Evolutionary conservation across 805 yeast genomes (phyloP), one percentile per base, ranked within the genome.

Genomic region (Tetrapisispora namnaoensis): DNA sequence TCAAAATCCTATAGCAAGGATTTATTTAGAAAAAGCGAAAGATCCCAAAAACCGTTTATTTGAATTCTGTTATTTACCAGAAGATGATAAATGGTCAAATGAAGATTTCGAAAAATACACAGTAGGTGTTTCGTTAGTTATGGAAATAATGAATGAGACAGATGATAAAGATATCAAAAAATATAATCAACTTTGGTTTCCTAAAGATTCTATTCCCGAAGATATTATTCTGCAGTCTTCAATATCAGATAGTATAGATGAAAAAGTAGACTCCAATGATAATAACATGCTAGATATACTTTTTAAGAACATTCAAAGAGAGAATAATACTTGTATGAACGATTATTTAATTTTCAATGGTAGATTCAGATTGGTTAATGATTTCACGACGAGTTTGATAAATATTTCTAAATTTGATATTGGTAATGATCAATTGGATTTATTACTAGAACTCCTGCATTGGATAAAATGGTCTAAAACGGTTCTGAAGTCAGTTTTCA

Each of bases 401-500:
- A 49, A 53, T 11, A 46, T 60, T 10, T 50, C 47, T n/a, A 61
- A 54, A 36, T 59, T 64, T 44, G 56, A 61, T 44, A 53, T 65
- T 7, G 57, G 65, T 47, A 65, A 65, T 49, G 66, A 63, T 34
- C 60, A 58, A 42, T 45, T 63, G n/a, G 59, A 59, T 34, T 42
- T 60, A n/a, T 36, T 62, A 8, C 30, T 45, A 8, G 67, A 62
- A 37, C 47, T 66, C 16, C 41, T 63, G 41, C 60, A 55, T 37
- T 66, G 68, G 68, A 37, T 57, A 20, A 47, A 51, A 16, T 66
- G 70, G 70, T 62, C 59, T 10, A 46, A 52, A 11, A 37, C 30
- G 1, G 58, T 61, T 3, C 40, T 62, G 7, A 40, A 49, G n/a
- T 44, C 27, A 16, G 41, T 53, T 16, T 50, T 51, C n/a, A 37